Evolutionary conservation across 345 rosid genomes (phyloP).

Genomic region (Sisymbrium altissimum): DNA sequence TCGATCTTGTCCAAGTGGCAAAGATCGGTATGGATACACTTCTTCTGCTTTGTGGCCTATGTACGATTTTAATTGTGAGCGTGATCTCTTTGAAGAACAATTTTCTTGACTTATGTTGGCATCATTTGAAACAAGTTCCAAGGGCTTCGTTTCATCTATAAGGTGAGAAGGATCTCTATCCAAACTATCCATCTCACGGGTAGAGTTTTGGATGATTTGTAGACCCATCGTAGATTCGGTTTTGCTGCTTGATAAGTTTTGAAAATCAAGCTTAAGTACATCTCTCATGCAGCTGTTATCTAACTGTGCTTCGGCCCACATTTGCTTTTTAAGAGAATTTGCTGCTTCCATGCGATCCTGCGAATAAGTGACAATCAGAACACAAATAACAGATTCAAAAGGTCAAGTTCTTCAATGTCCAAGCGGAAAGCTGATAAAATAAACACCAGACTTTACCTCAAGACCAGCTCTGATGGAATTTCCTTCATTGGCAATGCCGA

Average conservation of each 20-base stretch:
- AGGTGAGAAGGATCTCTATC: constrained; percentile 55
- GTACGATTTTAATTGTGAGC: constrained; percentile 84
- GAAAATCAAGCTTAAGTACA: constrained; percentile 59
- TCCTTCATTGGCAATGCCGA: constrained; percentile 93
- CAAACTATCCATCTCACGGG: constrained; percentile 18
- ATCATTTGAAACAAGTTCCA: constrained; percentile 48
- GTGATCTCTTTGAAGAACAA: constrained; percentile 69
- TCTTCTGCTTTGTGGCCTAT: constrained; percentile 91
- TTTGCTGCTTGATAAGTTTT: constrained; percentile 44
- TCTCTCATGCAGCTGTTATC: constrained; percentile 87
- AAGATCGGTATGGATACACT: constrained; percentile 84
- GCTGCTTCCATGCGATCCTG: constrained; percentile 99
- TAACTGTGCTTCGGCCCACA: constrained; percentile 97
- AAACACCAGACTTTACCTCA: constrained; percentile 56
- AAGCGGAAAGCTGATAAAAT: not conserved
- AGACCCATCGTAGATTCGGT: constrained; percentile 37
- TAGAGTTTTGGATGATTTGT: constrained; percentile 13
- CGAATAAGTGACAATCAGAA: constrained; percentile 25
- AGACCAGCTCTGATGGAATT: constrained; percentile 81
- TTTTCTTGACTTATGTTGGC: constrained; percentile 51
- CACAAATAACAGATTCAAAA: not conserved
- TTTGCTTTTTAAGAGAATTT: constrained; percentile 93
- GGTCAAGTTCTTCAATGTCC: constrained; percentile 2
- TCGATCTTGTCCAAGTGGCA: constrained; percentile 99
- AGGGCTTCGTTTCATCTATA: constrained; percentile 52